Conservation (phyloP, 192 early-diverging fungal species). For the Linnemannia elongata region DNA sequence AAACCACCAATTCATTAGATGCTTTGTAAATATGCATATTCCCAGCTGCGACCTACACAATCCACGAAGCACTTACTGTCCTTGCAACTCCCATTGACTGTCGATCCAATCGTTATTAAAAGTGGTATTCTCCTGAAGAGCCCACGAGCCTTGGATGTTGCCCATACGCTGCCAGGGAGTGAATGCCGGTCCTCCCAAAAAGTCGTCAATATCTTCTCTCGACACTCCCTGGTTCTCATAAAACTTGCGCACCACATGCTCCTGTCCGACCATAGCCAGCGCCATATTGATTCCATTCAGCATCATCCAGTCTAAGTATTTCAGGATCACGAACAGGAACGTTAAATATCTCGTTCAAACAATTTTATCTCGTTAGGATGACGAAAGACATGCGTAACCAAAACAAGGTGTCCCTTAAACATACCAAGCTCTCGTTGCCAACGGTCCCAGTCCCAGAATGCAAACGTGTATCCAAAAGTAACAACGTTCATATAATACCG, state of each 20-base stretch:
- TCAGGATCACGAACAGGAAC: neutral
- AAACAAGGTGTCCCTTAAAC: neutral
- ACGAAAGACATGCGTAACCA: neutral
- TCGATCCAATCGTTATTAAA: constrained; percentile 55
- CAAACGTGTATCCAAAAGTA: constrained; percentile 52
- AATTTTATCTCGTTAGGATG: too few relatives aligned
- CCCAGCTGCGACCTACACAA: neutral
- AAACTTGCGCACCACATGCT: constrained; percentile 43
- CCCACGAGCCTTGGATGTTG: constrained; percentile 45
- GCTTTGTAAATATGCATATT: neutral
- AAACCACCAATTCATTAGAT: neutral
- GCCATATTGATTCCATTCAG: constrained; percentile 53
- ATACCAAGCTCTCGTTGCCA: constrained; percentile 53
- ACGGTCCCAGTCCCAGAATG: constrained; percentile 52
- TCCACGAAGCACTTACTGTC: constrained; percentile 16
- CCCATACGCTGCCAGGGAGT: constrained; percentile 57
- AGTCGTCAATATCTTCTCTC: constrained; percentile 19
- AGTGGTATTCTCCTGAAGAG: constrained; percentile 15
- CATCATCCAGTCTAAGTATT: constrained; percentile 54
- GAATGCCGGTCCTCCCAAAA: constrained; percentile 43
- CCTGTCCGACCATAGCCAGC: constrained; percentile 46
- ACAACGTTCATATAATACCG: constrained; percentile 56
- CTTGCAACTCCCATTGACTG: constrained; percentile 48
- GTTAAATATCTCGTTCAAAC: neutral
- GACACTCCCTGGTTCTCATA: constrained; percentile 38